Evolutionary conservation across 768 basidiomycete genomes (phyloP).

Genomic region (Hirschioporus abietinus): DNA sequence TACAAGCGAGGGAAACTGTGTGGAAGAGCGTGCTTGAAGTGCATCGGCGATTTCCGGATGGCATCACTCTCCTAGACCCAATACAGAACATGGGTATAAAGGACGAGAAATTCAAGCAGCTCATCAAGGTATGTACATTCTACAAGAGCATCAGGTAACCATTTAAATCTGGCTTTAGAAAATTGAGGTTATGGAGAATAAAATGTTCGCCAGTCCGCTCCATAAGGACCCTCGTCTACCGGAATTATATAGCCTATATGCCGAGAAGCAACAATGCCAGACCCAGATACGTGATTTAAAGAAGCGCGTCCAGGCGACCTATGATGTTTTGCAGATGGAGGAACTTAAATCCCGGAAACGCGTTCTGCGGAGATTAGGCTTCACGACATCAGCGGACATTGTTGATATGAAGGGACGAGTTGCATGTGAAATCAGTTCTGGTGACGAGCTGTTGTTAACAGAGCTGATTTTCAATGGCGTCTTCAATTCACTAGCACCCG

Average conservation of each 20-base stretch:
- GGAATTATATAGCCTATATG: constrained; percentile 74
- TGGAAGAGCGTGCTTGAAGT: constrained; percentile 93
- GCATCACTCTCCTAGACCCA: constrained; percentile 84
- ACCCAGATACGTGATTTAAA: constrained; percentile 70
- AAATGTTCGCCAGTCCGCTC: constrained; percentile 73
- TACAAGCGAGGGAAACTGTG: constrained; percentile 69
- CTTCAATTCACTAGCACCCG: constrained; percentile 85
- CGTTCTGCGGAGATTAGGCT: constrained; percentile 85
- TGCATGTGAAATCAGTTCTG: constrained; percentile 96
- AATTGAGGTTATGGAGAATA: constrained; percentile 86
- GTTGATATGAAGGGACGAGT: constrained; percentile 98
- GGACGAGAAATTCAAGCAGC: constrained; percentile 85
- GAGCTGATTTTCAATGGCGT: constrained; percentile 97
- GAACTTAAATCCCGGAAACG: constrained; percentile 95
- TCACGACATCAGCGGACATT: constrained; percentile 85
- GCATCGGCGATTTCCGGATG: constrained; percentile 84
- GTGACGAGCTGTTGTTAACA: constrained; percentile 92
- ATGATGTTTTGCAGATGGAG: constrained; percentile 91
- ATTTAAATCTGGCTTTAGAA: constrained; percentile 47
- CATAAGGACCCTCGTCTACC: constrained; percentile 76
- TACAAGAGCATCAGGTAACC: background rate
- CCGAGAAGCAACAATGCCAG: constrained; percentile 67
- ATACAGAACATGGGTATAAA: constrained; percentile 94
- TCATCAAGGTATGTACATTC: constrained; percentile 60
- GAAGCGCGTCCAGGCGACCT: constrained; percentile 82